Conservation (phyloP, 805 yeast species). For the Kurtzmaniella fragi region DNA sequence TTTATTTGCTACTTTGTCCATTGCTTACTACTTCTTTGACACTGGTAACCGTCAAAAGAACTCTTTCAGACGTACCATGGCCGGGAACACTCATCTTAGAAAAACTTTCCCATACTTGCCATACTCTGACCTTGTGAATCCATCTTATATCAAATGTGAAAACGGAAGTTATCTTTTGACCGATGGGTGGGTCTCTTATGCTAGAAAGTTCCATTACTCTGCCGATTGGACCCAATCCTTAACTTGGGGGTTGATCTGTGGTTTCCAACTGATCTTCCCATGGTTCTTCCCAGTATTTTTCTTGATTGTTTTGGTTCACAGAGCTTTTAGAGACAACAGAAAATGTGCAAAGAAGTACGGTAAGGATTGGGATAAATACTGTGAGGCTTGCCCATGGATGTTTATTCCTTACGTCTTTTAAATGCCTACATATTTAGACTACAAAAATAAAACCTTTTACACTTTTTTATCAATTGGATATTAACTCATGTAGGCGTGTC, state of each 20-base stretch:
- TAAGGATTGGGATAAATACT: constrained; percentile 85
- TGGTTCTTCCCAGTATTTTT: constrained; percentile 95
- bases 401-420: constrained; percentile 84
- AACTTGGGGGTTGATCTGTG: constrained; percentile 91
- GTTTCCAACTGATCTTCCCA: constrained; percentile 82
- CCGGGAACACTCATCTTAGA: constrained; percentile 74
- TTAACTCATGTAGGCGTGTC: neutral
- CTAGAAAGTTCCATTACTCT: constrained; percentile 92
- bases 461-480: neutral
- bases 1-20: constrained; percentile 51
- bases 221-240: constrained; percentile 87
- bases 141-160: constrained; percentile 77
- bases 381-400: constrained; percentile 82
- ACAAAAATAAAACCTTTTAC: neutral
- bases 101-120: constrained; percentile 94
- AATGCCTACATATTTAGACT: constrained; percentile 1
- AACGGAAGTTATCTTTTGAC: constrained; percentile 81
- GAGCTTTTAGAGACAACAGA: constrained; percentile 81
- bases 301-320: constrained; percentile 79
- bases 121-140: constrained; percentile 73
- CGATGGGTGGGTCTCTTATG: constrained; percentile 93
- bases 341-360: constrained; percentile 89
- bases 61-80: constrained; percentile 75
- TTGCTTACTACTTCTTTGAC: constrained; percentile 89
- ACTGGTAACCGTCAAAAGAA: constrained; percentile 95